These are phyloP conservation scores for Stagonosporopsis chrysanthemi DNA, from an alignment of 2,329 filamentous ascomycete genomes.

Conservation along the genomic window DNA sequence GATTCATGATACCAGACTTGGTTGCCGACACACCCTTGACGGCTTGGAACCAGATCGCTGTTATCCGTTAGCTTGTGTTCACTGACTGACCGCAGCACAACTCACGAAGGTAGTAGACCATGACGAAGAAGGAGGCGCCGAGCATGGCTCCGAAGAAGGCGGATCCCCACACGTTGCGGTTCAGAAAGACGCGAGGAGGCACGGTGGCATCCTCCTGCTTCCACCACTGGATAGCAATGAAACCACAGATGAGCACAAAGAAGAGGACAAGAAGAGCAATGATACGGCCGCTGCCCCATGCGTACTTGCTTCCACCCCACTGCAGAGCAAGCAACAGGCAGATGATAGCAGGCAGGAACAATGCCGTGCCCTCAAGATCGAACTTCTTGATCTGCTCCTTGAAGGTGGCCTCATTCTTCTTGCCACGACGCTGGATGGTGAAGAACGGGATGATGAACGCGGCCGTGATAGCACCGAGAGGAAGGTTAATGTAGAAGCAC, in stretches of 20 bases:
- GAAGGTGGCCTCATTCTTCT: constrained; percentile 44
- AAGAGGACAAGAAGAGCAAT: constrained; percentile 57
- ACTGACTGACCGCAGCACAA: background rate
- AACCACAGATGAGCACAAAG: constrained; percentile 52
- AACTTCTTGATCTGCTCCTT: constrained; percentile 54
- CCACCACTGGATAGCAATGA: constrained; percentile 54
- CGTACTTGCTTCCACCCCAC: constrained; percentile 59
- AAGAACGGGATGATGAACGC: constrained; percentile 53
- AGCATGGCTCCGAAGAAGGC: constrained; percentile 53
- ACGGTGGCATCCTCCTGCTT: constrained; percentile 56
- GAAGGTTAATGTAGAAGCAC: constrained; percentile 59
- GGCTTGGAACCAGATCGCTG: constrained; percentile 59
- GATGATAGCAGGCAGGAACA: constrained; percentile 57
- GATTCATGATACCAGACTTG: constrained; percentile 58
- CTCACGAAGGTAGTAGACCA: constrained; percentile 54
- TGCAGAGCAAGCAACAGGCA: constrained; percentile 60
- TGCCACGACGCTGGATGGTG: constrained; percentile 42
- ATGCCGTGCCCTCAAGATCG: constrained; percentile 54
- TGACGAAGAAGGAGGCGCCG: constrained; percentile 55
- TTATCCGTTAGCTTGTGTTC: constrained; percentile 18
- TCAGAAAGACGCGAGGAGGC: constrained; percentile 55
- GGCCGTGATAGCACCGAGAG: constrained; percentile 57
- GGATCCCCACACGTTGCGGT: constrained; percentile 55
- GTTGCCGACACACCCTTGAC: constrained; percentile 57
- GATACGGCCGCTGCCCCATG: constrained; percentile 55